Evolutionary conservation across 306 rosid genomes (phyloP).

Genomic region (Ammopiptanthus mongolicus): DNA sequence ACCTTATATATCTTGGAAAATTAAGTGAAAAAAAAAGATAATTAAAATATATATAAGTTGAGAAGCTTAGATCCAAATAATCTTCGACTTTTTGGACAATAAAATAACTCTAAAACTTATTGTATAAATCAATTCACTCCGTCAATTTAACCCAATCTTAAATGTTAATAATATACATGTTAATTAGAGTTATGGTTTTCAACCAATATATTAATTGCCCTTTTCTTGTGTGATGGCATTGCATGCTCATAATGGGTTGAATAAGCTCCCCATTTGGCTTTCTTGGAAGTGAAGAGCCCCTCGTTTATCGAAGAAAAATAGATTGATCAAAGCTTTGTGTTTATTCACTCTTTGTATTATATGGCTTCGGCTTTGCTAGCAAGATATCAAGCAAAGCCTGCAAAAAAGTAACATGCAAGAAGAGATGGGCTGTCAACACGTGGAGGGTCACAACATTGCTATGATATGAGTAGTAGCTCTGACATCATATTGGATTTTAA

Average conservation of each 20-base stretch:
- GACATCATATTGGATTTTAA: not conserved
- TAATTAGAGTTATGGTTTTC: not conserved
- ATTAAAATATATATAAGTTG: no score
- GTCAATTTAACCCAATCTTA: no score
- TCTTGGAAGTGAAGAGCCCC: not conserved
- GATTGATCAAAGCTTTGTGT: not conserved
- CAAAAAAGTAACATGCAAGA: not conserved
- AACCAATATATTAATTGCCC: not conserved
- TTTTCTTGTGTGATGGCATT: not conserved
- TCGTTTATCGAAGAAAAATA: not conserved
- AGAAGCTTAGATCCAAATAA: no score
- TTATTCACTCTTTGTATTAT: not conserved
- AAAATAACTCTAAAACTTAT: no score
- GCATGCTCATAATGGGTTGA: not conserved
- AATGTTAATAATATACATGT: no score
- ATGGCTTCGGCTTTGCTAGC: not conserved
- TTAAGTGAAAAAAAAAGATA: no score
- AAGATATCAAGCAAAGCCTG: not conserved
- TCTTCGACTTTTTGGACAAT: no score
- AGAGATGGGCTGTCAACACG: conserved; percentile 22
- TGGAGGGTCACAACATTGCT: conserved; percentile 7
- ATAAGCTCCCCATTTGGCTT: not conserved
- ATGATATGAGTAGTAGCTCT: not conserved
- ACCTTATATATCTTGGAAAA: not conserved
- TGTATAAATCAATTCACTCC: no score